A percentile compares a stretch with the other conserved stretches of the same genome.
These are phyloP conservation scores for Saksenaea oblongispora DNA, from an alignment of 371 early-diverging fungal species.

Conservation along the genomic window DNA sequence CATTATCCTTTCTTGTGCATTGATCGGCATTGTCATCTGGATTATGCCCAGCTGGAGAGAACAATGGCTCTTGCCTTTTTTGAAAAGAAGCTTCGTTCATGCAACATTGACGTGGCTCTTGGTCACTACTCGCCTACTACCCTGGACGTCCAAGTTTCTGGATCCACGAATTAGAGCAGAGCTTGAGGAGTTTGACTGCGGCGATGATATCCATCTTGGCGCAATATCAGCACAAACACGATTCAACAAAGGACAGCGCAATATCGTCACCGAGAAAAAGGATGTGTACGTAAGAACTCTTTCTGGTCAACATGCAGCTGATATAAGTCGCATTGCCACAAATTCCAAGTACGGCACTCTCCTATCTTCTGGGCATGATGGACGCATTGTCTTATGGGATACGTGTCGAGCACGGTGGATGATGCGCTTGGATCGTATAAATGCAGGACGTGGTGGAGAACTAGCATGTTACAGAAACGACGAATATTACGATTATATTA, in stretches of 20 bases:
- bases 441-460: constrained; percentile 4
- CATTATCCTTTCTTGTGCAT: constrained; percentile 28
- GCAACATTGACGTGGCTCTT: not conserved
- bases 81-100: constrained; percentile 6
- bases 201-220: constrained; percentile 31
- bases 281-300: constrained; percentile 23
- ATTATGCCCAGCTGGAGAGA: constrained; percentile 37
- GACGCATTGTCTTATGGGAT: constrained; percentile 35
- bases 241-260: constrained; percentile 25
- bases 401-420: constrained; percentile 25
- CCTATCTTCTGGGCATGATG: constrained; percentile 36
- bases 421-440: constrained; percentile 25
- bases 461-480: constrained; percentile 16
- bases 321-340: constrained; percentile 27
- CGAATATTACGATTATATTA: constrained; percentile 5
- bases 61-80: constrained; percentile 27
- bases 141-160: not conserved
- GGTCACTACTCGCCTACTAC: not conserved
- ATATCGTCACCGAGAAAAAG: constrained; percentile 18
- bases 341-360: constrained; percentile 24
- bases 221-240: constrained; percentile 28
- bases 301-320: constrained; percentile 29
- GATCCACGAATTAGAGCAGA: not conserved
- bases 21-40: constrained; percentile 36
- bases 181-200: constrained; percentile 21